Evolutionary conservation across 2,329 filamentous ascomycete genomes (phyloP).

Genomic region (Cadophora luteo-olivacea): DNA sequence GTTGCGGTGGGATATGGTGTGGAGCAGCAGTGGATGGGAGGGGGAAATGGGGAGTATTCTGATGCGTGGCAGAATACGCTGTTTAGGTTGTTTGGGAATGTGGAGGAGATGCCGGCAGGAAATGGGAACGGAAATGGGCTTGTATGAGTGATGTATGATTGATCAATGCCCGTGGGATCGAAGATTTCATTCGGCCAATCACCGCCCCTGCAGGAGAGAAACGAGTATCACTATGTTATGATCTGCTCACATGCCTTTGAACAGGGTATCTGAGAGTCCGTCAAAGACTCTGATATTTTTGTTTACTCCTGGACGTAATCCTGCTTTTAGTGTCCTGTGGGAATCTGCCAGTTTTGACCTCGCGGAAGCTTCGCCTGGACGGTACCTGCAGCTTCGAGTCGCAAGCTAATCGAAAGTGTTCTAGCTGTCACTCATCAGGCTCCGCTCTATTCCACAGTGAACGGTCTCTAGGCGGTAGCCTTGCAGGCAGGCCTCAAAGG

Average conservation of each 20-base stretch:
- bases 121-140: slow-evolving; percentile 3
- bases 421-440: background rate
- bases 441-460: background rate
- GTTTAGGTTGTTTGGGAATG: slow-evolving; percentile 28
- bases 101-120: slow-evolving; percentile 14
- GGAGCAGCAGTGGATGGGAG: slow-evolving; percentile 16
- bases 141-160: background rate
- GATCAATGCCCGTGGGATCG: no score
- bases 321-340: no score
- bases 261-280: no score
- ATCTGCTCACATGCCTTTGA: no score
- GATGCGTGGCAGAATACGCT: slow-evolving; percentile 31
- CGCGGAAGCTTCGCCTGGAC: background rate
- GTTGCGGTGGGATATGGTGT: background rate
- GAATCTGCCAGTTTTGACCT: background rate
- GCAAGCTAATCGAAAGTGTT: background rate
- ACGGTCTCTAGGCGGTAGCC: background rate
- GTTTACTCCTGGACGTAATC: no score
- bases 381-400: background rate
- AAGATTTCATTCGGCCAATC: no score
- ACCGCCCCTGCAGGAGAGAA: no score
- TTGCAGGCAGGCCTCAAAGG: background rate
- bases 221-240: no score
- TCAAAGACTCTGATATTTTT: no score
- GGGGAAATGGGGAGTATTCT: slow-evolving; percentile 22